Percentiles rank a stretch among this genome's conserved stretches.
Conservation (phyloP, 2,329 filamentous ascomycete genomes). For the Aspergillus flavus region DNA sequence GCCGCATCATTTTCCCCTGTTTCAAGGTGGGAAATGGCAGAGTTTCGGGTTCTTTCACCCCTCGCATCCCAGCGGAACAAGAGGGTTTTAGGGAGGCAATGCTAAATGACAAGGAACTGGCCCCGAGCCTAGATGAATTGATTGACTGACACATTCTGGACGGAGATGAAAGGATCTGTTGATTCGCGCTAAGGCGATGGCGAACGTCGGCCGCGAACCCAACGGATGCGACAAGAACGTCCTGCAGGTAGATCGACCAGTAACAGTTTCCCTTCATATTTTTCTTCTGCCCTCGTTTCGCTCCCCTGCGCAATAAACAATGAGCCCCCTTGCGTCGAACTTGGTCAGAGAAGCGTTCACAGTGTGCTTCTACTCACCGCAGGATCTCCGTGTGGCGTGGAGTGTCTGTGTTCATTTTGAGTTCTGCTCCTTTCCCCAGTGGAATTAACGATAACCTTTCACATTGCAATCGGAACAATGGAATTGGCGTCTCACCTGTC, state of each 20-base stretch:
- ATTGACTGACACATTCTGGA: neutral
- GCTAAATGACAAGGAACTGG: neutral
- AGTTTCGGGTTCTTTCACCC: constrained; percentile 20
- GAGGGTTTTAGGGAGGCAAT: constrained; percentile 1
- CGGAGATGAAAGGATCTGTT: constrained; percentile 9
- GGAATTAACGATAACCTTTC: neutral
- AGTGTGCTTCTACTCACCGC: constrained; percentile 9
- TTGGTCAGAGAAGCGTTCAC: neutral
- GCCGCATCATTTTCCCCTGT: constrained; percentile 25
- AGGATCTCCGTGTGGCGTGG: neutral
- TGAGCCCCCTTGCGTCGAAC: constrained; percentile 20
- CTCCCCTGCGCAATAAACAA: constrained; percentile 18
- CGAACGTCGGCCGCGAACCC: neutral
- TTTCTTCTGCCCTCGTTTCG: constrained; percentile 12
- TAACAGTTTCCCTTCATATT: constrained; percentile 7
- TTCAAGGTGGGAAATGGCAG: constrained; percentile 23
- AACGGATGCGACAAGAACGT: neutral
- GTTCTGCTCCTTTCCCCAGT: neutral
- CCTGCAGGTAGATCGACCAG: constrained; percentile 1
- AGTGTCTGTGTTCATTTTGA: neutral
- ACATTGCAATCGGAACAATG: neutral
- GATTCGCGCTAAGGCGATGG: neutral
- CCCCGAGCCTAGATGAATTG: constrained; percentile 3
- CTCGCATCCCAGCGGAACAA: constrained; percentile 20
- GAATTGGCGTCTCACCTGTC: constrained; percentile 20